These are phyloP conservation scores for Leptographium lundbergii DNA, from an alignment of 2,329 filamentous ascomycete genomes.

Conservation along the genomic window DNA sequence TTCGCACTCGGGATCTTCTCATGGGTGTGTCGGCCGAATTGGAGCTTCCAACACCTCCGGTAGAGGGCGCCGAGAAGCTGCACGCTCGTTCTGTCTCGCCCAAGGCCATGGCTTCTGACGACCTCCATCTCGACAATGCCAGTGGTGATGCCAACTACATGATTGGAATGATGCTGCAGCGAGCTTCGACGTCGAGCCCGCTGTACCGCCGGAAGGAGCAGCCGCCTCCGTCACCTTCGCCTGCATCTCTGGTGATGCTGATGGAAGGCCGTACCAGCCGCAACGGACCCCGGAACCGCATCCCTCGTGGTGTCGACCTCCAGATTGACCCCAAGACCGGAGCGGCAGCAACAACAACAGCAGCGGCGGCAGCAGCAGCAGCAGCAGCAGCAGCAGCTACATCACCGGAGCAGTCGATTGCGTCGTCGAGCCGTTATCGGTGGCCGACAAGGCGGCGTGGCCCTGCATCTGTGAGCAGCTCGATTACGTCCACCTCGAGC, in stretches of 20 bases:
- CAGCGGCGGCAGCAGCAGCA: slow-evolving; percentile 23
- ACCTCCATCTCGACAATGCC: slow-evolving; percentile 21
- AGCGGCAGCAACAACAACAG: slow-evolving; percentile 18
- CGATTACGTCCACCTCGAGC: slow-evolving; percentile 43
- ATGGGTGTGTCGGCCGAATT: slow-evolving; percentile 7
- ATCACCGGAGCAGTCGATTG: slow-evolving; percentile 41
- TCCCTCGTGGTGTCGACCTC: slow-evolving; percentile 56
- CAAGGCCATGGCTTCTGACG: slow-evolving; percentile 12
- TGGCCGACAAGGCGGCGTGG: slow-evolving; percentile 41
- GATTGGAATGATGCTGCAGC: slow-evolving; percentile 37
- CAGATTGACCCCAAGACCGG: slow-evolving; percentile 38
- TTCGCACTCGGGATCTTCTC: slow-evolving; percentile 17
- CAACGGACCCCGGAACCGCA: slow-evolving; percentile 65
- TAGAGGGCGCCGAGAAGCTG: slow-evolving; percentile 14
- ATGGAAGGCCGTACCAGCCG: slow-evolving; percentile 48
- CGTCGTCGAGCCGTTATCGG: slow-evolving; percentile 41
- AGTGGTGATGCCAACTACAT: slow-evolving; percentile 13
- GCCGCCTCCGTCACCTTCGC: slow-evolving; percentile 55
- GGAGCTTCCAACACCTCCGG: slow-evolving; percentile 5
- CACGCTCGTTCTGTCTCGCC: slow-evolving; percentile 22
- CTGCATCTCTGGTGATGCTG: slow-evolving; percentile 47
- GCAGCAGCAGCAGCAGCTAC: too few relatives aligned
- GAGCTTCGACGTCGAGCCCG: slow-evolving; percentile 55
- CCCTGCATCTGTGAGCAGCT: slow-evolving; percentile 43
- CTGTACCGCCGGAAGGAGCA: slow-evolving; percentile 37